Percentiles rank a stretch among this genome's conserved stretches.
Conservation (phyloP, 768 basidiomycete species). For the Leccinum rimulosum region DNA sequence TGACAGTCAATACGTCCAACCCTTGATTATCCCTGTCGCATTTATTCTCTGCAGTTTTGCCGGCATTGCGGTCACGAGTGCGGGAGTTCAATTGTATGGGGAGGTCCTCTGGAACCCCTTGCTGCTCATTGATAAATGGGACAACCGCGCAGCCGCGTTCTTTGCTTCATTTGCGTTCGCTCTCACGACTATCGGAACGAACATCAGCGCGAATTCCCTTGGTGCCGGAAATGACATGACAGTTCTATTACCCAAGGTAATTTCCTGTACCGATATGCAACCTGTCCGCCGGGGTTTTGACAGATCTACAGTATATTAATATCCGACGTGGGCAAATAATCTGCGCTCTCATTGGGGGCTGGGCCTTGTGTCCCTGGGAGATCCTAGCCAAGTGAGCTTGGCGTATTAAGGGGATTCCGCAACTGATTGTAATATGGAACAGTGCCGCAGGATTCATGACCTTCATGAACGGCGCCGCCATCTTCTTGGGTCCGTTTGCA, state of each 20-base stretch:
- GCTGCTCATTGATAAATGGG: conserved; percentile 73
- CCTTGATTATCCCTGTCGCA: conserved; percentile 70
- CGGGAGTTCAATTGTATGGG: conserved; percentile 59
- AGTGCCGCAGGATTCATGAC: conserved; percentile 63
- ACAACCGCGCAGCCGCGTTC: conserved; percentile 83
- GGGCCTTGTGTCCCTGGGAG: conserved; percentile 87
- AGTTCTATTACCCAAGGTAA: conserved; percentile 66
- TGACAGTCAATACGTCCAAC: conserved; percentile 67
- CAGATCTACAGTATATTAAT: conserved; percentile 45
- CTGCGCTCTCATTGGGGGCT: conserved; percentile 79
- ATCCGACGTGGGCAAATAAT: conserved; percentile 77
- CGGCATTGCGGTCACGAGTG: conserved; percentile 79
- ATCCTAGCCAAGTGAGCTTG: conserved; percentile 51
- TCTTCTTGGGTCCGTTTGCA: conserved; percentile 84
- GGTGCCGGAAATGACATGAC: conserved; percentile 84
- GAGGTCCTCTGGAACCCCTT: conserved; percentile 58
- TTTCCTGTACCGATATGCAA: conserved; percentile 12
- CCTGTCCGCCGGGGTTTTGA: background rate
- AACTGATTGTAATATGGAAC: background rate
- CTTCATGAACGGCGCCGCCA: conserved; percentile 83
- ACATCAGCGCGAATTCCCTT: conserved; percentile 61
- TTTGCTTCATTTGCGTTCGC: conserved; percentile 76
- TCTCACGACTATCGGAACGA: conserved; percentile 34
- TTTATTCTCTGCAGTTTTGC: conserved; percentile 78
- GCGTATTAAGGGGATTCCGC: background rate